phyloP scores from a whole-genome alignment of 202 grass and related monocot genomes.

The Musa balbisiana region DNA sequence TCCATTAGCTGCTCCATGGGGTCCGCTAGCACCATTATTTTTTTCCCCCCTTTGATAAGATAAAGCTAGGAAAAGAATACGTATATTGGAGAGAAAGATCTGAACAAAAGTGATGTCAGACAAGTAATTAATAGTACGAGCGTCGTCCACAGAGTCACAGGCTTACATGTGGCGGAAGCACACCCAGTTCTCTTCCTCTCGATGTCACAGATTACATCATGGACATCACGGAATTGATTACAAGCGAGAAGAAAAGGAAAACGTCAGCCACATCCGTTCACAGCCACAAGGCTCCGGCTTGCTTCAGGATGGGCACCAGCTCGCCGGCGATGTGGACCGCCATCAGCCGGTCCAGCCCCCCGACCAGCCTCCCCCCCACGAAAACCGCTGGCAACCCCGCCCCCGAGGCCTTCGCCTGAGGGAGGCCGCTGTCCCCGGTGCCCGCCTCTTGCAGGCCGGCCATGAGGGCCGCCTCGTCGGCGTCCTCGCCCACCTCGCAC shows the following conservation, averaged over 20 bases:
- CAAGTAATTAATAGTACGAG: no score
- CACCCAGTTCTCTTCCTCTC: no score
- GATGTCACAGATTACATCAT: no score
- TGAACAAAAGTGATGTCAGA: no score
- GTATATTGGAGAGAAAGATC: no score
- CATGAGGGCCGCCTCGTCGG: conserved; percentile 20
- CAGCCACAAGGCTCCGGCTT: conserved; percentile 91
- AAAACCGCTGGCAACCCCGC: conserved; percentile 57
- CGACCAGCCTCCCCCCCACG: conserved; percentile 68
- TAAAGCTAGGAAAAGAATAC: no score
- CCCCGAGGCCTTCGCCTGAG: not conserved
- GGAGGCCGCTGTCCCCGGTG: not conserved
- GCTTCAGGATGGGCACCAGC: conserved; percentile 94
- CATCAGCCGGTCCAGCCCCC: conserved; percentile 81
- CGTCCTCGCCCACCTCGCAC: conserved; percentile 69
- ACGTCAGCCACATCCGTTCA: not conserved
- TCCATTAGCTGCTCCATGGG: no score
- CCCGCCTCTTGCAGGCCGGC: not conserved
- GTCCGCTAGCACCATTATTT: no score
- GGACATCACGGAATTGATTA: no score
- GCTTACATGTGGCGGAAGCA: no score
- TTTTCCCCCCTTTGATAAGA: no score
- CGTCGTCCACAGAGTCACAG: no score
- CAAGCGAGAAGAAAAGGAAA: not conserved
- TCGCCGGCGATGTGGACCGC: conserved; percentile 96